Evolutionary conservation across 2,329 filamentous ascomycete genomes (phyloP), one percentile per base, ranked within the genome.

Genomic region (Penicillium sclerotigenum): DNA sequence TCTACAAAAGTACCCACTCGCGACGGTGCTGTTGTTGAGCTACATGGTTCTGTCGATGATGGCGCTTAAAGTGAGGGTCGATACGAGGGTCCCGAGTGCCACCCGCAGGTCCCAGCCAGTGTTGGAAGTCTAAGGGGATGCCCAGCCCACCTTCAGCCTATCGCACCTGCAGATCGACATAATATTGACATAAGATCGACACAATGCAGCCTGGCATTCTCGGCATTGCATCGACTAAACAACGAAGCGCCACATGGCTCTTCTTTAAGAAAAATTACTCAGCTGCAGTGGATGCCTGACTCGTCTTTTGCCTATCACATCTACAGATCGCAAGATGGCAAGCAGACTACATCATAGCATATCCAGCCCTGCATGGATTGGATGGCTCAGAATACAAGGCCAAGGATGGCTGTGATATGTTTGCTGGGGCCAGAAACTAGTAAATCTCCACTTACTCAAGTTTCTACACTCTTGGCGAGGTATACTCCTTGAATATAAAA

Each of bases 1-100:
- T 8, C 64, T 64, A 58, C 67, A 71, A 1, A 70, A 49, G 45
- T 66, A 70, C 20, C 63, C 52, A 11, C 47, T 47, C 8, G 60
- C 64, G 10, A 20, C 22, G 2, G 64, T 64, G 13, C 64, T 59
- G 56, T 64, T 68, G 9, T 24, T 31, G 20, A 67, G 34, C 6
- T 45, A 42, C 33, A 72, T 24, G 41, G 63, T 56, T 1, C 65
- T 52, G 14, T 57, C 62, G 2, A 33, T 18, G 5, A 71, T 59
- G 4, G 45, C 54, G n/a, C 4, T n/a, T n/a, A 36, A 36, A 2
- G 2, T 36, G 4, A 36, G 34, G n/a, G 4, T 18, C 34, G n/a
- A n/a, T 18, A 10, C n/a, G 34, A 11, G 34, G 29, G 10, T 3
- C 5, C 11, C 14, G 29, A 6, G 1, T 11, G 29, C 1, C 14